These are phyloP conservation scores for Xylaria cubensis DNA, from an alignment of 495 filamentous ascomycete genomes.

Conservation along the genomic window DNA sequence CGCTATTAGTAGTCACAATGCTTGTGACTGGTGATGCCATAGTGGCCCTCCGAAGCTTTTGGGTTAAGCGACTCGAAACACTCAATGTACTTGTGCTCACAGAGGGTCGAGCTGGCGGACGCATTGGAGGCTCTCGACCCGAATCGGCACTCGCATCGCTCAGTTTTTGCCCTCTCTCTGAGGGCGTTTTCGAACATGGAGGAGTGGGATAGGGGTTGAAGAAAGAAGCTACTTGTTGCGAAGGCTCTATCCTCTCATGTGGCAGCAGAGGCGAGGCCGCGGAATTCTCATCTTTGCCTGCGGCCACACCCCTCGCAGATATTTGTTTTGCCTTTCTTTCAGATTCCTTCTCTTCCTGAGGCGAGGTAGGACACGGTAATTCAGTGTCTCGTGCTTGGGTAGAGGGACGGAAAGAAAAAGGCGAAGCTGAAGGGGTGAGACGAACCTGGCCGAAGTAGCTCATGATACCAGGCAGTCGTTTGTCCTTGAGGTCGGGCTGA, in stretches of 20 bases:
- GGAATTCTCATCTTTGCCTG: conserved; percentile 40
- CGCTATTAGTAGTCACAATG: conserved; percentile 68
- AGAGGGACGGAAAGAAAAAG: conserved; percentile 41
- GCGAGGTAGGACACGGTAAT: conserved; percentile 42
- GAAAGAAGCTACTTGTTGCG: conserved; percentile 42
- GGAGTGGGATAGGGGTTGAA: conserved; percentile 63
- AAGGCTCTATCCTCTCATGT: conserved; percentile 55
- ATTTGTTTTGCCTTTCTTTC: conserved; percentile 37
- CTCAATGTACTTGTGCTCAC: conserved; percentile 46
- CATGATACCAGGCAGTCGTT: conserved; percentile 87
- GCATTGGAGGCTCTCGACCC: conserved; percentile 36
- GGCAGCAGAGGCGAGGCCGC: conserved; percentile 59
- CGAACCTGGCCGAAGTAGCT: conserved; percentile 98
- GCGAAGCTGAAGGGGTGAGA: conserved; percentile 61
- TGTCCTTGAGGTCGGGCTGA: conserved; percentile 86
- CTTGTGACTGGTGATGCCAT: conserved; percentile 67
- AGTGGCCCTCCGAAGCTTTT: conserved; percentile 55
- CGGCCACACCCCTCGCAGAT: conserved; percentile 33
- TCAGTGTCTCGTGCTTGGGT: conserved; percentile 47
- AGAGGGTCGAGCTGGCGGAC: conserved; percentile 40
- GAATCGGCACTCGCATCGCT: conserved; percentile 53
- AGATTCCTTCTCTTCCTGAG: conserved; percentile 44
- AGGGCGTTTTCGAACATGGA: conserved; percentile 62
- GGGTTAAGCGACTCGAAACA: conserved; percentile 49
- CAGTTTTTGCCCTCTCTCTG: conserved; percentile 56